A percentile compares a stretch with the other conserved stretches of the same genome.
Evolutionary conservation across 345 rosid species (phyloP).

Genomic region (Camelina neglecta): DNA sequence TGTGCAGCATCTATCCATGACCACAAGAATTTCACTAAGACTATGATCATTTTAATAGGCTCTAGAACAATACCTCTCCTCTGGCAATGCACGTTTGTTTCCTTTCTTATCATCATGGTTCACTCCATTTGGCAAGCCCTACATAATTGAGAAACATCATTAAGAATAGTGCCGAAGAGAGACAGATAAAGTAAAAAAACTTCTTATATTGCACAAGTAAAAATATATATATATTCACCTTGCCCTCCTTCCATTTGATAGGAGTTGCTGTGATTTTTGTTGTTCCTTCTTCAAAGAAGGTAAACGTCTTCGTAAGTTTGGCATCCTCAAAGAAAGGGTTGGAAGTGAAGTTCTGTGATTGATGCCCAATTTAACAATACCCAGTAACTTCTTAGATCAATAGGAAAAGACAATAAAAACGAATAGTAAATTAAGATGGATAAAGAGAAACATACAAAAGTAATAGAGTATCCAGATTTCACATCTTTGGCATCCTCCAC

Average conservation of each 20-base stretch:
- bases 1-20: not conserved
- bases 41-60: not conserved
- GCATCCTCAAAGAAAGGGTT: constrained; percentile 87
- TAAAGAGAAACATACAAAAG: constrained; percentile 67
- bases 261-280: constrained; percentile 75
- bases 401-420: not conserved
- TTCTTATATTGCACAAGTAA: not conserved
- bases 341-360: constrained; percentile 67
- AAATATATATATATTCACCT: constrained; percentile 48
- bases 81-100: constrained; percentile 71
- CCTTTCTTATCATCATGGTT: constrained; percentile 81
- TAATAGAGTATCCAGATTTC: constrained; percentile 86
- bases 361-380: constrained; percentile 7
- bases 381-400: not conserved
- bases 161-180: constrained; percentile 14
- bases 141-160: constrained; percentile 37
- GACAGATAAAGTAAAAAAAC: not conserved
- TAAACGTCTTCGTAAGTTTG: constrained; percentile 76
- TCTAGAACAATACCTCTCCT: constrained; percentile 64
- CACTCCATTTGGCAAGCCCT: constrained; percentile 90
- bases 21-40: not conserved
- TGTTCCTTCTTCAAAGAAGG: constrained; percentile 86
- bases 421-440: not conserved
- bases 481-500: constrained; percentile 92
- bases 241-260: constrained; percentile 93